Evolutionary conservation across 2,329 filamentous ascomycete genomes (phyloP), one percentile per base, ranked within the genome.

Genomic region (Neopestalotiopsis rosae): DNA sequence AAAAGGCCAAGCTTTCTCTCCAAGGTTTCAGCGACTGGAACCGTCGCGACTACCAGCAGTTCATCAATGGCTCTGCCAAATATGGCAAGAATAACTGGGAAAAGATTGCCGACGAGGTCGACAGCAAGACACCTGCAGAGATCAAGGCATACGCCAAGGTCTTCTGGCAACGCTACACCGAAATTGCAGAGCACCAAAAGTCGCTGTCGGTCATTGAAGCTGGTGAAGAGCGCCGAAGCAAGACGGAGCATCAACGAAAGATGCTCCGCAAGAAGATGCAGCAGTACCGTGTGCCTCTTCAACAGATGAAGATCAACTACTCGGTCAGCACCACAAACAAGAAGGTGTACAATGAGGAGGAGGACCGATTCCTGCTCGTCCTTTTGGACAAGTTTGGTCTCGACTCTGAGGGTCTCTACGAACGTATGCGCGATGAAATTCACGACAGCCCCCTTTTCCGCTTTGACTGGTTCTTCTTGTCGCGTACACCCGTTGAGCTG

Each of bases 391-490:
- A 92, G 80, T 92, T 94, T 75, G 96, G 97, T 6, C 91, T 99
- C 45, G 97, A 99, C 78, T 92, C 92, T 1, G 95, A 98, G 75
- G 90, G 90, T 42, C 88, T 99, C 71, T 97, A 96, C 79, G 96
- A 99, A 75, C 91, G 91, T 79, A 97, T 99, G 77, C 92, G 96
- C n/a, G 95, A 98, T 72, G 96, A 98, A 79, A 97, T 99, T 73
- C 92, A 95, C 42, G 94, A 98, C 73, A 95, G 92, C 68, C 95
- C 96, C 10, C 85, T 99, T 3, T 99, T 99, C 88, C 91, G 96
- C 52, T 99, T 99, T 76, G 96, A 99, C 79, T 99, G 97, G 97
- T 99, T 99, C 85, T 98, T 99, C 86, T 87, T 99, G 56, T 97
- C 94, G 79, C 90, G 96, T 61, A 99, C 95, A 4, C 94, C 96